These are phyloP conservation scores for Eleusine indica DNA, from an alignment of 176 grass and related monocot genomes.

Conservation along the genomic window DNA sequence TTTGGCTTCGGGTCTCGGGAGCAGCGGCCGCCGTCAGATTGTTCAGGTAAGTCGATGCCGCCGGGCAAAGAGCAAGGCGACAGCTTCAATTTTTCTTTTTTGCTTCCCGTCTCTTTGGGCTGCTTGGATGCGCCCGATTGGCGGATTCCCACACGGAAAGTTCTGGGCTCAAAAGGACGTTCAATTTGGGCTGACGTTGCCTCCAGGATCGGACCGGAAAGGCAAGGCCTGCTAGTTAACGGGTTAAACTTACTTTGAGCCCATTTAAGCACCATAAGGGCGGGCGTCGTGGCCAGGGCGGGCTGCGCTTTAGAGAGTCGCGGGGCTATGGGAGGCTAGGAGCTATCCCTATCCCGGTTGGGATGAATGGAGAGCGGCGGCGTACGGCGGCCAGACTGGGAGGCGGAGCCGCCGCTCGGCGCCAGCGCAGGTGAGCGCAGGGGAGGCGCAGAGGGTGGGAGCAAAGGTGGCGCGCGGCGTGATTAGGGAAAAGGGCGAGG, in stretches of 20 bases:
- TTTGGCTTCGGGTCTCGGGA: neutral
- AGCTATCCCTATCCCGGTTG: too few relatives aligned
- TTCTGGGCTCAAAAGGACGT: neutral
- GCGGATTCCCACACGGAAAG: neutral
- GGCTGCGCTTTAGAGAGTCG: too few relatives aligned
- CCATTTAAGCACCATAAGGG: neutral
- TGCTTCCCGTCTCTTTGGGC: neutral
- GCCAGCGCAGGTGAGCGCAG: too few relatives aligned
- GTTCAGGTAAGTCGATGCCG: neutral
- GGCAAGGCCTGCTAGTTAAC: neutral
- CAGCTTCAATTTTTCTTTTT: neutral
- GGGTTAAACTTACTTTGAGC: neutral
- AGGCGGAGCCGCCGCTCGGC: too few relatives aligned
- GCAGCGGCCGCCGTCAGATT: conserved; percentile 11
- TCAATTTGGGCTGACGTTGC: neutral
- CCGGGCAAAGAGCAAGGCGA: neutral
- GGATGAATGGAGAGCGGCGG: too few relatives aligned
- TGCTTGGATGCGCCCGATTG: neutral
- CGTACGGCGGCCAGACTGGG: too few relatives aligned
- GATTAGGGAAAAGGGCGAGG: too few relatives aligned
- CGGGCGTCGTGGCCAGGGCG: too few relatives aligned
- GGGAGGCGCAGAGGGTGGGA: too few relatives aligned
- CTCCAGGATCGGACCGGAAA: neutral
- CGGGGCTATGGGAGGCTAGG: too few relatives aligned
- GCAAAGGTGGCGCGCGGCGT: too few relatives aligned